Evolutionary conservation across 768 basidiomycete species (phyloP).

Genomic region (Mycena haematopus): DNA sequence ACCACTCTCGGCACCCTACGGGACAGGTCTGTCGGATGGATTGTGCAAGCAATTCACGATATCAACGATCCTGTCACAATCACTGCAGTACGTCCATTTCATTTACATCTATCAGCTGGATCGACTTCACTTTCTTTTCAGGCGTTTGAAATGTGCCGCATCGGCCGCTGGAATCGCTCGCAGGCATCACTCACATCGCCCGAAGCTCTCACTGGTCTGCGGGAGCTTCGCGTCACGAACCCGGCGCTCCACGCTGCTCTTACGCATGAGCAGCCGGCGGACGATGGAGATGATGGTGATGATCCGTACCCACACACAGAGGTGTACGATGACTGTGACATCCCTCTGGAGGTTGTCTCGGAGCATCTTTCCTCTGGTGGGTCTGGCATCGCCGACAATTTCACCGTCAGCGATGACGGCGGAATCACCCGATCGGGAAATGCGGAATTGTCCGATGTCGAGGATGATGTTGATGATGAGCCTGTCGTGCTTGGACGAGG

Average conservation of each 20-base stretch:
- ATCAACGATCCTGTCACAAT: neutral
- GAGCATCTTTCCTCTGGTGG: constrained; percentile 4
- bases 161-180: constrained; percentile 6
- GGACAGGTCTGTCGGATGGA: neutral
- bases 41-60: neutral
- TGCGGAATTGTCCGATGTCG: constrained; percentile 8
- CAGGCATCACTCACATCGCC: constrained; percentile 7
- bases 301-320: neutral
- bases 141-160: constrained; percentile 18
- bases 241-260: constrained; percentile 11
- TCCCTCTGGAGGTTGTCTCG: constrained; percentile 17
- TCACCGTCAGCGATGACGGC: neutral
- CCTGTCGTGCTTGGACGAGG: constrained; percentile 6
- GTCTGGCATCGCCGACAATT: neutral
- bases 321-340: constrained; percentile 20
- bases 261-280: neutral
- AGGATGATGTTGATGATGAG: neutral
- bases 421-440: constrained; percentile 13
- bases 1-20: neutral
- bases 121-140: neutral
- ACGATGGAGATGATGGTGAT: neutral
- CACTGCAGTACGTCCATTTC: neutral
- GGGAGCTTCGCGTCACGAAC: neutral
- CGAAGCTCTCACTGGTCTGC: constrained; percentile 1
- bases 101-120: neutral